phyloP scores from a whole-genome alignment of 1,284 basidiomycete species.

The Tylopilus sp. region DNA sequence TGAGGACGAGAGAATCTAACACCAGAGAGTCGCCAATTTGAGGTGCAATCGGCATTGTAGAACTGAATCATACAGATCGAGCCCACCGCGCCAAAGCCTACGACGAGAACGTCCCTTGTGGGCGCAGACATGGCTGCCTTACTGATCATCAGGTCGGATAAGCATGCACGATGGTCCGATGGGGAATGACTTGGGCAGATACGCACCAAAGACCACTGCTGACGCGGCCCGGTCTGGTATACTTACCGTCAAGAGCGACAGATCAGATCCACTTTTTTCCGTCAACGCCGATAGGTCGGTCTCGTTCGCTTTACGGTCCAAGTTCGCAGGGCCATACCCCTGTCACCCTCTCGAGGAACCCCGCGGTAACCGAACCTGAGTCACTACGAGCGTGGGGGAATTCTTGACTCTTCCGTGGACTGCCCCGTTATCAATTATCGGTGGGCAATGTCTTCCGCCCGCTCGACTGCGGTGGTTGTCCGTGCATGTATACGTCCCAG shows the following conservation, averaged over 20 bases:
- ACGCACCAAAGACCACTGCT: neutral
- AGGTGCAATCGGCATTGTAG: neutral
- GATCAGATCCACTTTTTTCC: neutral
- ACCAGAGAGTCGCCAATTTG: constrained; percentile 1
- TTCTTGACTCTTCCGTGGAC: too few relatives aligned
- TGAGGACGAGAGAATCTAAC: constrained; percentile 60
- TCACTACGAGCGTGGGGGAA: too few relatives aligned
- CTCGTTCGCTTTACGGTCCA: too few relatives aligned
- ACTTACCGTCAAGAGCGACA: neutral
- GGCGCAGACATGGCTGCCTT: constrained; percentile 3
- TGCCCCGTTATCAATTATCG: too few relatives aligned
- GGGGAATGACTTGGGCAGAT: too few relatives aligned
- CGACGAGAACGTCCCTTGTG: constrained; percentile 49
- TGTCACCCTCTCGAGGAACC: too few relatives aligned
- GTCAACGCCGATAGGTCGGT: neutral
- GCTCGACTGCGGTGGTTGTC: too few relatives aligned
- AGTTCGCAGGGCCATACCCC: neutral
- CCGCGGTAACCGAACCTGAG: too few relatives aligned
- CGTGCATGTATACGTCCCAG: too few relatives aligned
- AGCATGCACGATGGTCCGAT: neutral
- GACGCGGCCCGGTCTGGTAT: neutral
- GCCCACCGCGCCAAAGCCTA: constrained; percentile 58
- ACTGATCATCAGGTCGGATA: neutral
- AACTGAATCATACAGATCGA: constrained; percentile 45
- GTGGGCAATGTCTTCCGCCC: too few relatives aligned